Conservation (phyloP, 2,329 filamentous ascomycete species). For the Talaromyces verruculosus region DNA sequence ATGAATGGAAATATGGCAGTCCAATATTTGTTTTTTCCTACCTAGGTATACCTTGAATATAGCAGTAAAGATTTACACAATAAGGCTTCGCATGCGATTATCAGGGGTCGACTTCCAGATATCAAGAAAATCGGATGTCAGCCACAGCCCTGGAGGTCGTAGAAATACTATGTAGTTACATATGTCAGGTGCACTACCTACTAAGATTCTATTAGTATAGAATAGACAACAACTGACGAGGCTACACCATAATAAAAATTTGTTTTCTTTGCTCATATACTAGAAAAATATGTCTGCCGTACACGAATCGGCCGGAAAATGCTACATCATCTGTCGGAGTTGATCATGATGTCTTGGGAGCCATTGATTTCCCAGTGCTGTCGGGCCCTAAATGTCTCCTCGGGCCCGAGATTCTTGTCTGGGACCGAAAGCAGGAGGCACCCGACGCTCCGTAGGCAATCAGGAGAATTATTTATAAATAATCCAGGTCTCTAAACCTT, state of each 20-base stretch:
- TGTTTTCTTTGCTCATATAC: neutral
- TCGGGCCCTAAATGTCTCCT: neutral
- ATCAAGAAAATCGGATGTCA: neutral
- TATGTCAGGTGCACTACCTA: too few relatives aligned
- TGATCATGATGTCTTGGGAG: neutral
- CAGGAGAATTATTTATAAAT: neutral
- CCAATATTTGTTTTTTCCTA: neutral
- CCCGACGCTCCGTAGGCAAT: neutral
- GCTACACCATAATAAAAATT: neutral
- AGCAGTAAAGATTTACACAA: neutral
- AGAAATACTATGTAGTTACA: too few relatives aligned
- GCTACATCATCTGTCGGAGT: neutral
- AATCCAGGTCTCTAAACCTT: neutral
- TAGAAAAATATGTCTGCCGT: neutral
- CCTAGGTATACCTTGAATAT: neutral
- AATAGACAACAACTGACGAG: neutral
- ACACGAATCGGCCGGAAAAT: neutral
- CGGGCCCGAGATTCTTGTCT: conserved; percentile 12
- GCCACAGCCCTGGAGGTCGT: too few relatives aligned
- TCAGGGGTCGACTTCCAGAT: too few relatives aligned
- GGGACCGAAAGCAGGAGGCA: neutral
- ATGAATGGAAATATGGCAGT: neutral
- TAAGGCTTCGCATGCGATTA: neutral
- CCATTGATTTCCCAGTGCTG: neutral
- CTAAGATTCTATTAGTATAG: neutral